phyloP scores from a whole-genome alignment of 208 protist species.

The Willaertia magna region DNA sequence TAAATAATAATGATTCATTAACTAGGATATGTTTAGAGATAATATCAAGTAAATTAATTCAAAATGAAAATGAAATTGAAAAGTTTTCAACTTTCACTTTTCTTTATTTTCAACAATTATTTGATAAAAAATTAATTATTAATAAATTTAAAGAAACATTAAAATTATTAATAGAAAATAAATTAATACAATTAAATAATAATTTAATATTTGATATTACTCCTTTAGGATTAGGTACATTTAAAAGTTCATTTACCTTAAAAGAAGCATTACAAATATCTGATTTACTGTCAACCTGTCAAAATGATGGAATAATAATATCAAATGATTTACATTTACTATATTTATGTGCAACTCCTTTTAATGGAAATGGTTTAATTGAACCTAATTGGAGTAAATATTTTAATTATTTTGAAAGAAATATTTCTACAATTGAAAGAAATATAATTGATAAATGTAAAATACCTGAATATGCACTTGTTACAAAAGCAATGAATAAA shows the following conservation, averaged over 20 bases:
- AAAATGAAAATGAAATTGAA: neutral
- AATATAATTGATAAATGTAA: neutral
- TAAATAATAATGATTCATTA: neutral
- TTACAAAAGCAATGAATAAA: neutral
- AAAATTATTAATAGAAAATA: neutral
- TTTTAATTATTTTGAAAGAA: neutral
- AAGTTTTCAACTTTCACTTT: neutral
- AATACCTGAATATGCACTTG: neutral
- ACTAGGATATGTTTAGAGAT: neutral
- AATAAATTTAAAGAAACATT: neutral
- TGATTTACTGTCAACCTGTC: neutral
- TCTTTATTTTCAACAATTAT: neutral
- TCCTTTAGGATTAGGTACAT: neutral
- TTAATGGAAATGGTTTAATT: neutral
- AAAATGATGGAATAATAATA: neutral
- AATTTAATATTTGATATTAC: neutral
- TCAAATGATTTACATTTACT: neutral
- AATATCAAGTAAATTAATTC: neutral
- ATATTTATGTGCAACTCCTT: neutral
- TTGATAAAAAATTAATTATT: neutral
- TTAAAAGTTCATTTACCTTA: neutral
- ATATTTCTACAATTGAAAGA: neutral
- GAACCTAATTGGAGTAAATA: neutral
- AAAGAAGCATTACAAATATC: neutral
- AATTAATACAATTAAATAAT: neutral